Percentiles rank a stretch among this genome's conserved stretches.
phyloP scores from a whole-genome alignment of 2,329 filamentous ascomycete species.

The Trichoderma guizhouense region DNA sequence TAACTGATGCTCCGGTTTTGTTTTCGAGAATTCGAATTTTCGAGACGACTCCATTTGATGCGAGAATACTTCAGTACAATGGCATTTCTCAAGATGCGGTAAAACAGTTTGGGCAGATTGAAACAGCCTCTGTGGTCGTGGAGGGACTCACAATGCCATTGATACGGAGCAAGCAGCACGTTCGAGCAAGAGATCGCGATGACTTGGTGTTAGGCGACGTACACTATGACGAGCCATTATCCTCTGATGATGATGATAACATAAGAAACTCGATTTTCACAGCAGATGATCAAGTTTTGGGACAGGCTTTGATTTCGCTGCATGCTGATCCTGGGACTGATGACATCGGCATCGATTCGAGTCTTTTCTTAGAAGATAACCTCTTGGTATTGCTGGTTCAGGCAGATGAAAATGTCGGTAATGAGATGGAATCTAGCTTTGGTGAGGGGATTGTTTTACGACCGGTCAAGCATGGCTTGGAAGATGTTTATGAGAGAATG shows the following conservation, averaged over 20 bases:
- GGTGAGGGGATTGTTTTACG: background rate
- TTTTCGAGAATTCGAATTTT: background rate
- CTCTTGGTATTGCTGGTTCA: slow-evolving; percentile 4
- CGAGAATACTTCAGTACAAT: background rate
- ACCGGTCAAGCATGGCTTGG: background rate
- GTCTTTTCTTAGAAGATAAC: background rate
- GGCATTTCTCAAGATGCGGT: background rate
- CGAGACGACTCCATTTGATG: background rate
- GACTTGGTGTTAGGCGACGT: background rate
- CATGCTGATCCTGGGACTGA: background rate
- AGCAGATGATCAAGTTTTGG: background rate
- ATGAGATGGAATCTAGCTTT: background rate
- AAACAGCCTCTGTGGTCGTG: background rate
- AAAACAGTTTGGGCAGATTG: background rate
- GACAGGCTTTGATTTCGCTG: background rate
- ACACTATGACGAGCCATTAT: background rate
- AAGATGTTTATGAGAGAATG: background rate
- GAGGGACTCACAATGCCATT: background rate
- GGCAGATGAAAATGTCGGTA: background rate
- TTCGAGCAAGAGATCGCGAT: background rate
- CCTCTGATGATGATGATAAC: background rate
- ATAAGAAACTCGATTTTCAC: background rate
- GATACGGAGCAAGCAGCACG: background rate
- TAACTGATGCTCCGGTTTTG: background rate
- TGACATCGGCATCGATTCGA: background rate